These are phyloP conservation scores for Colletotrichum tropicicola DNA, from an alignment of 2,329 filamentous ascomycete genomes.

Conservation along the genomic window DNA sequence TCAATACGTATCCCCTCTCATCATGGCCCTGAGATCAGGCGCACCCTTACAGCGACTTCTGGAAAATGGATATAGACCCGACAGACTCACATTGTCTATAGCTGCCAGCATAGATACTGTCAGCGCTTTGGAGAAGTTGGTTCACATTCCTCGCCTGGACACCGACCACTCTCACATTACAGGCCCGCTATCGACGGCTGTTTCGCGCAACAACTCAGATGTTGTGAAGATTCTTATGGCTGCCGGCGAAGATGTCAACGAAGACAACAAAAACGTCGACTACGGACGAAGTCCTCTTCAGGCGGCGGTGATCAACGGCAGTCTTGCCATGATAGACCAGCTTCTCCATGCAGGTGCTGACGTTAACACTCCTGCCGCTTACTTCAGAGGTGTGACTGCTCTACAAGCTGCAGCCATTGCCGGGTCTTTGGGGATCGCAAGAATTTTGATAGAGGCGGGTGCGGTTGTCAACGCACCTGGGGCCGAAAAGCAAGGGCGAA, in stretches of 20 bases:
- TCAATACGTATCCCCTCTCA: background rate
- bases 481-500: background rate
- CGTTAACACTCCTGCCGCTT: background rate
- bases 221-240: background rate
- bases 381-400: accelerated
- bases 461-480: background rate
- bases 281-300: background rate
- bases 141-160: background rate
- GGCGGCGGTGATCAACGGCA: background rate
- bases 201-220: accelerated
- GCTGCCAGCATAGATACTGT: background rate
- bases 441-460: background rate
- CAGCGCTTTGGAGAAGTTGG: background rate
- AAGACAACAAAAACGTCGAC: background rate
- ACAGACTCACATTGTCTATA: background rate
- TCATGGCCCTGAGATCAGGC: background rate
- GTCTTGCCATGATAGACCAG: background rate
- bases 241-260: background rate
- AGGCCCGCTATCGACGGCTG: background rate
- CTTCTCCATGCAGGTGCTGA: background rate
- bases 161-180: accelerated
- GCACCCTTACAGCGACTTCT: background rate
- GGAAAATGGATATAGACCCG: background rate
- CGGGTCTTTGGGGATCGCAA: background rate
- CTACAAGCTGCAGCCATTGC: background rate